phyloP scores from a whole-genome alignment of 2,329 filamentous ascomycete species.

The Sporothrix inflata region DNA sequence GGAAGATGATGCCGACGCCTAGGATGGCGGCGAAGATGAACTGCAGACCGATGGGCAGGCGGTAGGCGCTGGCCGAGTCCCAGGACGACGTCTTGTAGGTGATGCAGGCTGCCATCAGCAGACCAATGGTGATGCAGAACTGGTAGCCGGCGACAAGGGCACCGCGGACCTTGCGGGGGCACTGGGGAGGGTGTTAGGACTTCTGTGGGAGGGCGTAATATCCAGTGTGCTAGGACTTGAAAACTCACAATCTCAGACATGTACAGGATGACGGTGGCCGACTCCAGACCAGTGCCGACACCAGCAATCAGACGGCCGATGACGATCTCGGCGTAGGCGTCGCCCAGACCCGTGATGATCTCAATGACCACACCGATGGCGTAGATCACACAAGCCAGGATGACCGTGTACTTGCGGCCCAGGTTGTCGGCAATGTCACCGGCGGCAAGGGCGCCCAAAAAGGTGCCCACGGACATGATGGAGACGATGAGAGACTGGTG shows the following conservation, averaged over 20 bases:
- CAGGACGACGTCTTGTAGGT: constrained; percentile 70
- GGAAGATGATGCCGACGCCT: constrained; percentile 68
- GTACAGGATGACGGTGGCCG: constrained; percentile 80
- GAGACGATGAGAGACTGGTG: constrained; percentile 67
- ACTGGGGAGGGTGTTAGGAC: not conserved
- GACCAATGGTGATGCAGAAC: constrained; percentile 73
- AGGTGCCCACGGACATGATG: constrained; percentile 76
- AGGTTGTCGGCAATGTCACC: constrained; percentile 77
- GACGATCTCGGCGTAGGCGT: constrained; percentile 65
- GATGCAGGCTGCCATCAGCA: constrained; percentile 59
- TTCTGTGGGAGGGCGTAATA: too few relatives aligned
- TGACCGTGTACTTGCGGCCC: constrained; percentile 73
- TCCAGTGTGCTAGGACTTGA: too few relatives aligned
- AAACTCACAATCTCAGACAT: constrained; percentile 80
- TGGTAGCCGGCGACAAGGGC: constrained; percentile 65
- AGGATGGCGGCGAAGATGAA: constrained; percentile 81
- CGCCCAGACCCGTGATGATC: constrained; percentile 53
- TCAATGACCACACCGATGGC: constrained; percentile 69
- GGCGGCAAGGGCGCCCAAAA: constrained; percentile 76
- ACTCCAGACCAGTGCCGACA: constrained; percentile 78
- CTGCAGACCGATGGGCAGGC: constrained; percentile 80
- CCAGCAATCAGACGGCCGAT: constrained; percentile 75
- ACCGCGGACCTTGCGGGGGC: constrained; percentile 65
- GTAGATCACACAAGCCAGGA: constrained; percentile 72
- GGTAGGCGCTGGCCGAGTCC: constrained; percentile 68